A percentile compares a stretch with the other conserved stretches of the same genome.
These are phyloP conservation scores for Diaporthe capsici DNA, from an alignment of 2,329 filamentous ascomycete species.

Conservation along the genomic window DNA sequence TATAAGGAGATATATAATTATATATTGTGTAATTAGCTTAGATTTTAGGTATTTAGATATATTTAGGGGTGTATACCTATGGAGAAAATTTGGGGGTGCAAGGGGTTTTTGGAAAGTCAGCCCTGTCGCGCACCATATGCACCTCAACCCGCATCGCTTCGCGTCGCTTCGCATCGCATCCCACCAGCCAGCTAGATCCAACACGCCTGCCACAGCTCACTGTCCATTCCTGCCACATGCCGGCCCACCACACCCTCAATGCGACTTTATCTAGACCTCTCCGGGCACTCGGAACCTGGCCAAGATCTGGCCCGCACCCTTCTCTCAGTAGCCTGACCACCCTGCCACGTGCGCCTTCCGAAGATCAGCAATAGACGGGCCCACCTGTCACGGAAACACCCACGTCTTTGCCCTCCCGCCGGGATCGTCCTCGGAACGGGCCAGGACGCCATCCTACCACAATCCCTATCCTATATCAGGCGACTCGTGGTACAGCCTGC, in stretches of 20 bases:
- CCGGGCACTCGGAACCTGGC: conserved; percentile 16
- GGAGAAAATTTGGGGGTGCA: too few relatives aligned
- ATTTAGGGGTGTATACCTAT: too few relatives aligned
- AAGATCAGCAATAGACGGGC: neutral
- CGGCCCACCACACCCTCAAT: neutral
- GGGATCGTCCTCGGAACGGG: conserved; percentile 2
- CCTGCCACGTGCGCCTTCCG: conserved; percentile 27
- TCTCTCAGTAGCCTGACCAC: neutral
- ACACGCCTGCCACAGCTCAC: neutral
- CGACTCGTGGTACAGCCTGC: neutral
- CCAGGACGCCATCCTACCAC: neutral
- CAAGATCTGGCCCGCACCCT: conserved; percentile 27
- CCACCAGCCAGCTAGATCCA: neutral
- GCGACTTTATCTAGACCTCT: conserved; percentile 22
- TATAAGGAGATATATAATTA: too few relatives aligned
- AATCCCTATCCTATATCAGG: neutral
- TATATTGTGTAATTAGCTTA: too few relatives aligned
- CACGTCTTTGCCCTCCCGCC: neutral
- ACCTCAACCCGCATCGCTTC: neutral
- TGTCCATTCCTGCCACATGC: neutral
- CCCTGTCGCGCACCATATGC: too few relatives aligned
- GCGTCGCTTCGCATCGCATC: neutral
- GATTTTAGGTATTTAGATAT: too few relatives aligned
- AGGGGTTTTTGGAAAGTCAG: too few relatives aligned
- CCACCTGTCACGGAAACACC: neutral